Evolutionary conservation across 257 asterid genomes (phyloP).

Genomic region (Prunella vulgaris): DNA sequence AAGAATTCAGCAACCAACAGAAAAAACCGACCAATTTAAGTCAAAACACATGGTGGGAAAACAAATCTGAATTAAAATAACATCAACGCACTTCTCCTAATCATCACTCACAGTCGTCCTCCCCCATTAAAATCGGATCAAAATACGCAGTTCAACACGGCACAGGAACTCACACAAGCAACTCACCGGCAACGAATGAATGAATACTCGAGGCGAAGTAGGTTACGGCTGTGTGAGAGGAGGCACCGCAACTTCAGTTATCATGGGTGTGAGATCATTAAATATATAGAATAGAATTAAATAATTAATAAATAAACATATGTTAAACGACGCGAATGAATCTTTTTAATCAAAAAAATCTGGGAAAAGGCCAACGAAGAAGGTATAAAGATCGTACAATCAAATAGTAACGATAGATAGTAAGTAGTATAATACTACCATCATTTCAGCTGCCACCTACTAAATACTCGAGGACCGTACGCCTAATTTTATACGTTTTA

Average conservation of each 20-base stretch:
- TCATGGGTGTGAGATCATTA: no score
- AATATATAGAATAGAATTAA: not conserved
- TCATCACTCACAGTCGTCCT: conserved; percentile 19
- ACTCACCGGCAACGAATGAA: conserved; percentile 19
- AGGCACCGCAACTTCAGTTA: conserved; percentile 47
- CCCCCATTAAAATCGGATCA: conserved; percentile 56
- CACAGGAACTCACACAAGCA: not conserved
- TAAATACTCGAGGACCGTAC: no score
- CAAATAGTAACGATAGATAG: no score
- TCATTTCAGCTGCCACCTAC: no score
- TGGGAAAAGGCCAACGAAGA: conserved; percentile 30
- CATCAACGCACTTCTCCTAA: conserved; percentile 15
- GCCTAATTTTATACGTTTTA: no score
- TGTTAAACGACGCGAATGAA: not conserved
- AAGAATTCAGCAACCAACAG: conserved; percentile 19
- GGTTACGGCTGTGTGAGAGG: not conserved
- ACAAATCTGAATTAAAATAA: conserved; percentile 3
- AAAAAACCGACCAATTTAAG: conserved; percentile 32
- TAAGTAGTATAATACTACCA: no score
- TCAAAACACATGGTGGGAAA: conserved; percentile 13
- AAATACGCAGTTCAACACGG: conserved; percentile 29
- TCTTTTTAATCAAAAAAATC: conserved; percentile 20
- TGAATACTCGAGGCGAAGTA: conserved; percentile 15
- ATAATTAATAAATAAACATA: not conserved
- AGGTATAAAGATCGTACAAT: conserved; percentile 1